Evolutionary conservation across 768 basidiomycete genomes (phyloP), one percentile per base, ranked within the genome.

Genomic region (Xerocomus brunneocitrinus): DNA sequence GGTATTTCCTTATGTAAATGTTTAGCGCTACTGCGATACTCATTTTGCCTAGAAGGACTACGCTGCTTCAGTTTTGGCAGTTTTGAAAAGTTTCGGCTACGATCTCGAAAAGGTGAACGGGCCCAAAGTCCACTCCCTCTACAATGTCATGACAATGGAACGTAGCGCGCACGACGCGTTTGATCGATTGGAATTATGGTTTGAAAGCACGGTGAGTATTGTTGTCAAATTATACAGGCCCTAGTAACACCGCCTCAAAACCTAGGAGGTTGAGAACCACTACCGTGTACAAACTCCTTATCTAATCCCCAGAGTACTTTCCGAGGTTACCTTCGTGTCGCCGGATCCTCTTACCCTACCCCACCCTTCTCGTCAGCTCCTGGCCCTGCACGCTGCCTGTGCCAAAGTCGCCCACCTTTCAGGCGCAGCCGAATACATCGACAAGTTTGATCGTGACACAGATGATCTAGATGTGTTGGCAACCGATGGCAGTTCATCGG

Each of bases 341-440:
- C 43, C 66, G 4, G 58, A 71, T 53, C 58, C 58, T 1, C 53
- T 28, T 8, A 58, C 51, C 28, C 51, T 61, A 41, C 68, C 71
- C 1, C 43, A 74, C 45, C 74, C 76, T 28, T 64, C 61, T 35
- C 59, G 63, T 16, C 45, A 36, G 14, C 71, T 71, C 52, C 65
- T 75, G 28, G 55, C 57, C 6, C 59, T 77, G 41, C 76, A 76
- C 49, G 74, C 73, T n/a, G 66, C 70, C 24, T 75, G 73, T 50
- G 71, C 74, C 16, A 64, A 68, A 47, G 67, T 75, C 2, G 71
- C 72, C 30, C 67, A 71, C 57, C 62, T 75, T 34, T 75, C 74
- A 3, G 74, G 76, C 31, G 76, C 71, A 3, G 66, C 60, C 5
- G 65, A 63, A 40, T 69, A 67, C 39, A 70, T 76, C 27, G 66